Evolutionary conservation across 768 basidiomycete genomes (phyloP), one percentile per base, ranked within the genome.

Genomic region (Clathrus columnatus): DNA sequence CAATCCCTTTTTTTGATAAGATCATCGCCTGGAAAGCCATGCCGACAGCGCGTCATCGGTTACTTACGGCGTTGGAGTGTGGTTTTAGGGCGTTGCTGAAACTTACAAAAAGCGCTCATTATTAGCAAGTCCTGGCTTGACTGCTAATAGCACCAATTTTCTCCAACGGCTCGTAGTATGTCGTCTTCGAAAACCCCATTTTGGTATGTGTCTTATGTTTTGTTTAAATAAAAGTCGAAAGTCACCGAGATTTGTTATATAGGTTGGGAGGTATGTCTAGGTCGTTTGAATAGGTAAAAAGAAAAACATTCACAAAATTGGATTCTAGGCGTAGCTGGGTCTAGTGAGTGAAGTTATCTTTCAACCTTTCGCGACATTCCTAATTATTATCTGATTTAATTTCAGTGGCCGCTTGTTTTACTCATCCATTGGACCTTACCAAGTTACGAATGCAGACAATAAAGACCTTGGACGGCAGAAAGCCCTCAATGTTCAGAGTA

Each of bases 391-490:
- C 82, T 93, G 81, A 70, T 20, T 24, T 48, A 45, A 56, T 54
- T 27, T 27, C 58, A 87, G 87, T 90, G 81, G 88, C 89, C 41
- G 84, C 88, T 26, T 81, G 76, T 52, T 84, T 79, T 64, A 91
- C 88, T 0, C 89, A 91, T 71, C 89, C 89, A 36, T 68, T 91
- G 54, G 89, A 91, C 69, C 72, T 91, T 51, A 85, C 87, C 28
- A 94, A 91, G 82, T 86, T 91, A 57, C 86, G 89, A 60, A 87
- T 94, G 79, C 91, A 94, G 72, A 90, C 89, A 20, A 66, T 84
- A 23, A 67, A 72, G 48, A 67, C 75, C 14, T 60, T 67, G 16
- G 60, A 69, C 2, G 77, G 76, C 28, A 72, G 75, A 14, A 79
- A 75, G 60, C 80, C 82, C 23, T 87, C 87, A 5, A 87, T 82